phyloP scores from a whole-genome alignment of 2,329 filamentous ascomycete species.

The Phaeosphaeriaceae sp. region DNA sequence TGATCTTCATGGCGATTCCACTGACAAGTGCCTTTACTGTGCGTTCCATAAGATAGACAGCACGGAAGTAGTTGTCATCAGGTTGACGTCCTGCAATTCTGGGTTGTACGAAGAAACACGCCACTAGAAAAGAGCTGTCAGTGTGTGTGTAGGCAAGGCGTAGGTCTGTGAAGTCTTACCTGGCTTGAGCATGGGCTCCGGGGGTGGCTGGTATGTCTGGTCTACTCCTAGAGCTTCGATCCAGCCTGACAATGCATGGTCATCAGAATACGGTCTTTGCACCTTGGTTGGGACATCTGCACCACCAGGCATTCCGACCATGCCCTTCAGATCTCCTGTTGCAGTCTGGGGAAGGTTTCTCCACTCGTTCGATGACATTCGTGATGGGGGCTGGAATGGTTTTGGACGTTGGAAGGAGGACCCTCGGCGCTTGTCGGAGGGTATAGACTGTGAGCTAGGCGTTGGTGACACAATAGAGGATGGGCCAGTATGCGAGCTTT shows the following conservation, averaged over 20 bases:
- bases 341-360: slow-evolving; percentile 63
- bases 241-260: slow-evolving; percentile 76
- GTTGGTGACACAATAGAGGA: slow-evolving; percentile 62
- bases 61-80: slow-evolving; percentile 75
- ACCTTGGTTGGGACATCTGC: slow-evolving; percentile 63
- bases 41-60: slow-evolving; percentile 82
- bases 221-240: slow-evolving; percentile 95
- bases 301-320: slow-evolving; percentile 52
- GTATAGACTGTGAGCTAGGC: slow-evolving; percentile 55
- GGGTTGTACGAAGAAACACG: slow-evolving; percentile 84
- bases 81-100: slow-evolving; percentile 56
- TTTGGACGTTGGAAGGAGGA: slow-evolving; percentile 55
- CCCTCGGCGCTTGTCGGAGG: slow-evolving; percentile 49
- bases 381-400: slow-evolving; percentile 52
- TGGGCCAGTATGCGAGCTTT: slow-evolving; percentile 61
- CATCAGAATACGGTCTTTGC: slow-evolving; percentile 63
- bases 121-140: slow-evolving; percentile 60
- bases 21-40: slow-evolving; percentile 76
- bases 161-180: slow-evolving; percentile 48
- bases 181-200: slow-evolving; percentile 73
- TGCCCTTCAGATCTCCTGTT: slow-evolving; percentile 57
- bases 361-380: slow-evolving; percentile 62
- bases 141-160: slow-evolving; percentile 14
- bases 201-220: slow-evolving; percentile 78
- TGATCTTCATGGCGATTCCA: slow-evolving; percentile 79